Conservation (phyloP, 129 eudicot species). For the Flaveria brownii region DNA sequence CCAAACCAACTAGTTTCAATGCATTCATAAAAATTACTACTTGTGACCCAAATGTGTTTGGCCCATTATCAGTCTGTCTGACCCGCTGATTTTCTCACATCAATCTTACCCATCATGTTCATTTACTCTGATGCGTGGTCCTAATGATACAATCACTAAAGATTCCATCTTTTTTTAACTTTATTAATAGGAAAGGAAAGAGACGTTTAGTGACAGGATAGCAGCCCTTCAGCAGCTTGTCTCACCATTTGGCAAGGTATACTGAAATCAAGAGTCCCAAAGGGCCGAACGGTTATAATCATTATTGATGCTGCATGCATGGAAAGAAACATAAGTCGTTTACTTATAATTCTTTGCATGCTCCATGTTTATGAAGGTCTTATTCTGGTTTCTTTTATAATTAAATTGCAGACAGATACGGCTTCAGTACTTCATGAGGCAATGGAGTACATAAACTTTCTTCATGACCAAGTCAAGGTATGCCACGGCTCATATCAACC, state of each 20-base stretch:
- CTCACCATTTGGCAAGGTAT: conserved; percentile 95
- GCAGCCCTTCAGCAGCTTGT: conserved; percentile 87
- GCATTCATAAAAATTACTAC: not conserved
- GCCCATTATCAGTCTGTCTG: not conserved
- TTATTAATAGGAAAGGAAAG: conserved; percentile 70
- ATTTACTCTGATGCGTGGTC: not conserved
- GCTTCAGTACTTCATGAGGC: conserved; percentile 96
- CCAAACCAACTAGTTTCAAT: not conserved
- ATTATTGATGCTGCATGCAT: not conserved
- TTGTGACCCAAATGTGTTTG: not conserved
- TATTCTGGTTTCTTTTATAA: not conserved
- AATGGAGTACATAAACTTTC: conserved; percentile 81
- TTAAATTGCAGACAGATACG: conserved; percentile 74
- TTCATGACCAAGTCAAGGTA: conserved; percentile 97
- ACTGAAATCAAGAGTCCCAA: not conserved
- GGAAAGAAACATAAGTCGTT: not conserved
- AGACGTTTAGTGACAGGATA: conserved; percentile 74
- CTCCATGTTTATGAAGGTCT: conserved; percentile 3
- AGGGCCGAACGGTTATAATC: not conserved
- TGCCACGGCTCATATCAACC: conserved; percentile 13
- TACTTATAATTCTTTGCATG: conserved; percentile 1
- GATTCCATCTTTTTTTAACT: not conserved
- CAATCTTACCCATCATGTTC: not conserved
- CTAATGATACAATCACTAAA: conserved; percentile 11
- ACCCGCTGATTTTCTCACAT: not conserved